These are phyloP conservation scores for Colletotrichum cordylinicola DNA, from an alignment of 2,329 filamentous ascomycete genomes.

Conservation along the genomic window DNA sequence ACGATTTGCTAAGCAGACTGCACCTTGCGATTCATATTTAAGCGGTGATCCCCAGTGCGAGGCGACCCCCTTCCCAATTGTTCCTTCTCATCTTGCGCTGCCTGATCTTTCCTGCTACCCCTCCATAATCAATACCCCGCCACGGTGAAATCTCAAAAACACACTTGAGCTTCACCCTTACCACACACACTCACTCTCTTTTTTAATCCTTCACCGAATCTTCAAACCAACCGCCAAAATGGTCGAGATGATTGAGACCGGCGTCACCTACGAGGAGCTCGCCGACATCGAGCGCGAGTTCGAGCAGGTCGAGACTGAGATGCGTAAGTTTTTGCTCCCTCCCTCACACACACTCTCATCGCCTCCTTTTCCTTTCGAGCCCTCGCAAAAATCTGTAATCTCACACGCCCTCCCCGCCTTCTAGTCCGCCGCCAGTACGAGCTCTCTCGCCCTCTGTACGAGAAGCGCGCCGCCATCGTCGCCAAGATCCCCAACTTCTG, in stretches of 20 bases:
- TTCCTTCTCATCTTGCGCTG: slow-evolving; percentile 25
- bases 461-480: slow-evolving; percentile 75
- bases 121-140: slow-evolving; percentile 9
- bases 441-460: slow-evolving; percentile 74
- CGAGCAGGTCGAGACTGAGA: slow-evolving; percentile 80
- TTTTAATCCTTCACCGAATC: background rate
- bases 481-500: slow-evolving; percentile 86
- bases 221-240: slow-evolving; percentile 18
- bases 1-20: slow-evolving; percentile 15
- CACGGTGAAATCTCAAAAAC: background rate
- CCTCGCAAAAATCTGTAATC: background rate
- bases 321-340: slow-evolving; percentile 48
- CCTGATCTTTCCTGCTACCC: background rate
- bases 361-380: background rate
- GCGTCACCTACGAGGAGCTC: slow-evolving; percentile 77
- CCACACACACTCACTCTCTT: background rate
- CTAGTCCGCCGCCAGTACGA: slow-evolving; percentile 76
- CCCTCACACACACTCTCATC: background rate
- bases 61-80: slow-evolving; percentile 22
- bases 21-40: background rate
- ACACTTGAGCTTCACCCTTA: background rate
- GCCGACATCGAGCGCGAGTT: slow-evolving; percentile 83
- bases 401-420: background rate
- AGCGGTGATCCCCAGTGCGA: background rate
- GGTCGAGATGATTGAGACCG: slow-evolving; percentile 42